phyloP scores from a whole-genome alignment of 2,329 filamentous ascomycete genomes.

The Trichoderma gracile region DNA sequence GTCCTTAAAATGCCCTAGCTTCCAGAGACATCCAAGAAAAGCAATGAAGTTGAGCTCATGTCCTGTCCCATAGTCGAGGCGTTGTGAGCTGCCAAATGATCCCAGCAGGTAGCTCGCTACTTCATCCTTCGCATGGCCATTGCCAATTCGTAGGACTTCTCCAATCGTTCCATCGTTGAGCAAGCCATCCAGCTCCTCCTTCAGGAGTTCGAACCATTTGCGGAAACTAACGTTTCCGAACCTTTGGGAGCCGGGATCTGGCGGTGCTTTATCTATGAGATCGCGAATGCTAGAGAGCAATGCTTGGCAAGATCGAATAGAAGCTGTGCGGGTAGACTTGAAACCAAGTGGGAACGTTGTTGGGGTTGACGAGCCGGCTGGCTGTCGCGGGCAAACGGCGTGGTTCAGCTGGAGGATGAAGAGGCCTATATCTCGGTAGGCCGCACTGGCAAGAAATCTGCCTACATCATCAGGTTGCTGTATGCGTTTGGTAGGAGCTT shows the following conservation, averaged over 20 bases:
- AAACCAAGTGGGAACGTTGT: conserved; percentile 48
- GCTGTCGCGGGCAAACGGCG: conserved; percentile 71
- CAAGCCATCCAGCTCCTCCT: conserved; percentile 52
- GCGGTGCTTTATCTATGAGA: conserved; percentile 76
- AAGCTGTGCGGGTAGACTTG: conserved; percentile 44
- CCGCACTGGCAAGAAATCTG: conserved; percentile 75
- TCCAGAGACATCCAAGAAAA: conserved; percentile 89
- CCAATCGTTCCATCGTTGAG: conserved; percentile 36
- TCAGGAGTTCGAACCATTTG: conserved; percentile 74
- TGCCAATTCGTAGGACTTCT: conserved; percentile 36
- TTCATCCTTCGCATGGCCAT: conserved; percentile 61
- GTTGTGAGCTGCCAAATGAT: conserved; percentile 81
- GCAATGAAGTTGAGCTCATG: conserved; percentile 95
- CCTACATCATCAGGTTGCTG: conserved; percentile 80
- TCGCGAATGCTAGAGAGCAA: conserved; percentile 65
- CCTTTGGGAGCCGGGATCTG: conserved; percentile 79
- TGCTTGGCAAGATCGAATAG: conserved; percentile 63
- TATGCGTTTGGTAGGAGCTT: conserved; percentile 74
- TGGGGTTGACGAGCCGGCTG: conserved; percentile 38
- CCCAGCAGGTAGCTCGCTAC: conserved; percentile 78
- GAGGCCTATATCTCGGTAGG: conserved; percentile 82
- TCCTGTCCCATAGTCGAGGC: conserved; percentile 93
- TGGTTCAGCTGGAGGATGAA: conserved; percentile 91
- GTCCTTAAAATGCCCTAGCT: conserved; percentile 75
- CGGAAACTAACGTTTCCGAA: conserved; percentile 94